Evolutionary conservation across 768 basidiomycete genomes (phyloP), one percentile per base, ranked within the genome.

Genomic region (Trametopsis cervina): DNA sequence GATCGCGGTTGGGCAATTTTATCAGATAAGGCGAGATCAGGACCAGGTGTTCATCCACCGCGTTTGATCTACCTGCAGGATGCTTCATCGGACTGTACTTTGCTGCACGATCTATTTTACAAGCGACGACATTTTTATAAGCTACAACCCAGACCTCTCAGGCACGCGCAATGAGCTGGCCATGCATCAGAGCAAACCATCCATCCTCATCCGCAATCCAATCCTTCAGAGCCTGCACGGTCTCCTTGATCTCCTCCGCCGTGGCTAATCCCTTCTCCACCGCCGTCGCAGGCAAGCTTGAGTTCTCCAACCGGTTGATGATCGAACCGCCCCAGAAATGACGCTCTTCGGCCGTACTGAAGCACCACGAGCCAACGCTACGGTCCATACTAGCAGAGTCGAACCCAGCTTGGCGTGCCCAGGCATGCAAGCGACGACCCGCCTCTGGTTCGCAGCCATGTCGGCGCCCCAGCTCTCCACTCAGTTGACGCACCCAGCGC

Each of bases 321-420:
- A 67, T 70, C 23, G 66, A 24, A 7, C 53, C 59, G 7, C 68
- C 60, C 64, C 64, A 72, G 68, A 68, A 73, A 5, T 51, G 57
- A 0, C 65, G 58, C 33, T 74, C 69, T 46, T 68, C 67, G 0
- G 60, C 47, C 0, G 62, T 64, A 41, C 59, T 63, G 53, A 53
- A 72, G 54, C 68, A 69, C 70, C 63, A 68, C 18, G 63, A 59
- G 3, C 70, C 63, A 0, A 57, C 64, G 6, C 59, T 60, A 38
- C 60, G 47, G 1, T 56, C 57, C 18, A 73, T 62, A 10, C 55
- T 49, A 1, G 44, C 50, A 2, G 60, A 43, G 4, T 57, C 45
- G 40, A 69, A 66, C 12, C 71, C 72, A 0, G 70, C 72, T 40
- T 56, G 21, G 21, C 65, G 57, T n/a, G 69, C 69, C 67, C 67